Percentiles rank a stretch among this genome's conserved stretches.
Evolutionary conservation across 2,329 filamentous ascomycete species (phyloP).

Genomic region (Pestalotiopsis sp.): DNA sequence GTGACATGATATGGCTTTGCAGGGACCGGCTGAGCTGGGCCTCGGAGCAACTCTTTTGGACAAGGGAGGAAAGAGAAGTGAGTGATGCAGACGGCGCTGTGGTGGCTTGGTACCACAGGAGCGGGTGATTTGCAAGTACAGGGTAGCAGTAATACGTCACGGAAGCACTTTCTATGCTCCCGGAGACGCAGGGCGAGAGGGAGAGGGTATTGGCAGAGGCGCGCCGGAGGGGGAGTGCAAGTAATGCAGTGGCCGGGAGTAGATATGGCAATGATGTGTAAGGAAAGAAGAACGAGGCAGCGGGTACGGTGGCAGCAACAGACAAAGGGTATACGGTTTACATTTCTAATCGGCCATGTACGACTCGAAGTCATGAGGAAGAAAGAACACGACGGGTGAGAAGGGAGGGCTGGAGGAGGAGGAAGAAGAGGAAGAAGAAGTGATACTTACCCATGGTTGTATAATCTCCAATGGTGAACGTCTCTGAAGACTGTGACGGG

Average conservation of each 20-base stretch:
- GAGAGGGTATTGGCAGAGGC: conserved; percentile 16
- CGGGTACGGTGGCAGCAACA: background rate
- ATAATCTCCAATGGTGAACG: conserved; percentile 5
- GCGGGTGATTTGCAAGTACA: conserved; percentile 31
- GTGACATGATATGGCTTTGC: conserved; percentile 18
- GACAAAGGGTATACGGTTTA: background rate
- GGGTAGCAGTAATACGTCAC: conserved; percentile 37
- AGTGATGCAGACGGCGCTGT: conserved; percentile 15
- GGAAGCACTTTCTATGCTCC: conserved; percentile 33
- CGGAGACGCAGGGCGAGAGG: conserved; percentile 30
- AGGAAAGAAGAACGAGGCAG: background rate
- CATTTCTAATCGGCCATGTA: background rate
- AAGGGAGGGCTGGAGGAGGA: background rate
- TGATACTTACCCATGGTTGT: conserved; percentile 16
- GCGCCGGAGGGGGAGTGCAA: conserved; percentile 16
- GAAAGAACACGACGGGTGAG: background rate
- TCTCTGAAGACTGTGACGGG: conserved; percentile 6
- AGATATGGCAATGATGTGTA: background rate
- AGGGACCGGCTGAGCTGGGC: conserved; percentile 12
- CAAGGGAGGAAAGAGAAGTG: conserved; percentile 31
- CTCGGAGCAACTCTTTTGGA: conserved; percentile 16
- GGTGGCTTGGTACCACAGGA: conserved; percentile 32
- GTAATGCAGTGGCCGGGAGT: conserved; percentile 9
- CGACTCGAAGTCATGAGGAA: background rate
- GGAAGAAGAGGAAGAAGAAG: conserved; percentile 3